These are phyloP conservation scores for Marchantia polymorpha DNA, from an alignment of 225 moss, liverwort and hornwort species.

Conservation along the genomic window DNA sequence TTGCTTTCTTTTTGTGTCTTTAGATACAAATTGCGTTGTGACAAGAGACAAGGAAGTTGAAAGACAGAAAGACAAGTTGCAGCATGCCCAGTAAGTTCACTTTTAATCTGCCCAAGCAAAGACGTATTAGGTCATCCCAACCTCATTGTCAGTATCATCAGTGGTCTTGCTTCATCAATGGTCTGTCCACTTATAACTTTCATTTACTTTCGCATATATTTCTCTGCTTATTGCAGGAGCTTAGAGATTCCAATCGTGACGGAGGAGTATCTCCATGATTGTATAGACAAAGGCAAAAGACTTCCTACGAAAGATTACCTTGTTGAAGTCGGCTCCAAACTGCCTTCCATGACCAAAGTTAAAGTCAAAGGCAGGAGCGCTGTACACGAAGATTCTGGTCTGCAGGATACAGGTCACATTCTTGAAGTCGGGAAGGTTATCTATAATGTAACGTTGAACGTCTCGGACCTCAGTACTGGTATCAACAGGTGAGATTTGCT, in stretches of 20 bases:
- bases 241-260: slow-evolving; percentile 66
- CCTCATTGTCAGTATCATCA: too few species aligned
- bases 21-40: slow-evolving; percentile 79
- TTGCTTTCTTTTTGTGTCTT: slow-evolving; percentile 9
- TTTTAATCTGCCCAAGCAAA: too few species aligned
- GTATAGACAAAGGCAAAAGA: slow-evolving; percentile 58
- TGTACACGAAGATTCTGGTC: slow-evolving; percentile 85
- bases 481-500: slow-evolving; percentile 68
- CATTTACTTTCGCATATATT: too few species aligned
- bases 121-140: too few species aligned
- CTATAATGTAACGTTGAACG: slow-evolving; percentile 83
- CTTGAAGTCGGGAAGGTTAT: slow-evolving; percentile 76
- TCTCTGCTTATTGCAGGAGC: slow-evolving; percentile 21
- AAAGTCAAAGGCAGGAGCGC: slow-evolving; percentile 98
- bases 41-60: slow-evolving; percentile 68
- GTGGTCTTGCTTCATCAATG: too few species aligned
- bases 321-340: slow-evolving; percentile 56
- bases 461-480: slow-evolving; percentile 81
- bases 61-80: slow-evolving; percentile 71
- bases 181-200: too few species aligned
- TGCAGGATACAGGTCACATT: slow-evolving; percentile 89
- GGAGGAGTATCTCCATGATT: slow-evolving; percentile 77
- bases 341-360: slow-evolving; percentile 62
- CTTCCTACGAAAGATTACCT: slow-evolving; percentile 61
- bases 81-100: slow-evolving; percentile 59